Base-by-base conservation (phyloP, 495 filamentous ascomycete species). In the Aspergillus funiculosus region DNA sequence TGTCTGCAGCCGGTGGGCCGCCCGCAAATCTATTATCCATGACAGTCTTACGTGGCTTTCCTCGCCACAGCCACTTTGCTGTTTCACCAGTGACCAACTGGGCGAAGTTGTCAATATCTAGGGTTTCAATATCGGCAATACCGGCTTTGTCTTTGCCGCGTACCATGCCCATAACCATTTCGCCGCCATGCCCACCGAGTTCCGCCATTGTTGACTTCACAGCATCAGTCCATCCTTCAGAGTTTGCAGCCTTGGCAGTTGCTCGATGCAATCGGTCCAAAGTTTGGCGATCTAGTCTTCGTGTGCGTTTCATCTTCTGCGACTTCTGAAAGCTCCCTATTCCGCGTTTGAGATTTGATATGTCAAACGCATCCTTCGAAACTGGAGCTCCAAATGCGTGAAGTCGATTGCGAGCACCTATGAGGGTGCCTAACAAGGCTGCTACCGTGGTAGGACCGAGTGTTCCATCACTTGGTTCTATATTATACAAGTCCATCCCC, bases 191-290 rank as follows among this genome's bases (percentile, higher is more conserved):
- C n/a, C 92, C 92, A 48, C 88, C 85, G 24, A 98, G 78, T 62
- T 97, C 92, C 6, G 87, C 89, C 48, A 96, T 83, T 2, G 91
- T 95, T 5, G 88, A 94, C 58, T 96, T 97, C 48, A 98, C 86
- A 13, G 91, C 89, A 56, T 87, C 87, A 4, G 81, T 86, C 80
- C 83, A 86, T 50, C 79, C 80, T 50, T 94, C 85, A 6, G 85
- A 78, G 26, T 81, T 84, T 4, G 90, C 92, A 15, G 88, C 87
- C 58, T 95, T 97, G 30, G 85, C 86, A 14, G 92, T 95, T 6
- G 76, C 78, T 29, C 74, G 77, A 49, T 91, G 92, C 24, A 98
- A 72, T 30, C 78, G 79, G 43, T 87, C 79, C 43, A 98, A 69
- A 1, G 94, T 97, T 48, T 80, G 77, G 20, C 86, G 79, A 60